Percentiles rank a stretch among this genome's conserved stretches.
Evolutionary conservation across 805 yeast species (phyloP).

Genomic region (Metschnikowia rubicola): DNA sequence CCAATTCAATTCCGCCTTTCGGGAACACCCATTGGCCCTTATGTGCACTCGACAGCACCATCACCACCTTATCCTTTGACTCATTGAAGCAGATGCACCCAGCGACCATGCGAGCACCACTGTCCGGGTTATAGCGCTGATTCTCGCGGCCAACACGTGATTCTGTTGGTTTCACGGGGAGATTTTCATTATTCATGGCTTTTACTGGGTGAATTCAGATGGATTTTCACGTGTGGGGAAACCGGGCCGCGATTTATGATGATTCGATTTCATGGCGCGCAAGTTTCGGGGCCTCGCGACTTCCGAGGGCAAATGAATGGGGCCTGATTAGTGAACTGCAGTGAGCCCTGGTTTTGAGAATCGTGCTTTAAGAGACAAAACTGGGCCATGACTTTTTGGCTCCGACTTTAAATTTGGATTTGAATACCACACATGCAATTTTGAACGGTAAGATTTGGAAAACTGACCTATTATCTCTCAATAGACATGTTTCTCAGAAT

Average conservation of each 20-base stretch:
- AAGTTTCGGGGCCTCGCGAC: too few species aligned
- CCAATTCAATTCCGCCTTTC: constrained; percentile 91
- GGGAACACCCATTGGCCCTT: constrained; percentile 82
- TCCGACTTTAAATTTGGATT: too few species aligned
- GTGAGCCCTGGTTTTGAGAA: too few species aligned
- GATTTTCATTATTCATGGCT: constrained; percentile 8
- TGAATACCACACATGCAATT: too few species aligned
- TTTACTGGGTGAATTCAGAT: neutral
- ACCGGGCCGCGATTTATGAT: neutral
- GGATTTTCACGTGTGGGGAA: neutral
- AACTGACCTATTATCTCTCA: too few species aligned
- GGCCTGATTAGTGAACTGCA: too few species aligned
- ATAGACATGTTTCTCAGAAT: too few species aligned
- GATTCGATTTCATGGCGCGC: too few species aligned
- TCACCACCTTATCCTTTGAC: constrained; percentile 58
- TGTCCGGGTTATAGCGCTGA: constrained; percentile 53
- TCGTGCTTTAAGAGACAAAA: too few species aligned
- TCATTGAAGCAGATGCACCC: constrained; percentile 78
- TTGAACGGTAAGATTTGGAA: too few species aligned
- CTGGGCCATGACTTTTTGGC: too few species aligned
- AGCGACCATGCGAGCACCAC: constrained; percentile 87
- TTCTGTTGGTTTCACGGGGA: constrained; percentile 11
- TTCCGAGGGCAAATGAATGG: too few species aligned
- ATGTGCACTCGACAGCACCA: constrained; percentile 74
- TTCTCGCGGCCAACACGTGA: constrained; percentile 53